Evolutionary conservation across 257 asterid genomes (phyloP).

Genomic region (Lycium barbarum): DNA sequence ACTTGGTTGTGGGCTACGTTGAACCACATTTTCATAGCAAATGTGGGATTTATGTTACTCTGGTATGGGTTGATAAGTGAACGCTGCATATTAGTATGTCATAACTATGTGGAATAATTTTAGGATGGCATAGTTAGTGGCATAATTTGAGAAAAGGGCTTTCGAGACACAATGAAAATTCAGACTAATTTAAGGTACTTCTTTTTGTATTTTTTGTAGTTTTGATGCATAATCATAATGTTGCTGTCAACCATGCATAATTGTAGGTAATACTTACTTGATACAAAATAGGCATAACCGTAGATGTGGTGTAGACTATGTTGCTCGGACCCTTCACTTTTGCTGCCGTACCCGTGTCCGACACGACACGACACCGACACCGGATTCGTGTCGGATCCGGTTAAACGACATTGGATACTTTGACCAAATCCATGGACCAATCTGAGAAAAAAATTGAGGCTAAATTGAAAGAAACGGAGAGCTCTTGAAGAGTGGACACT

Average conservation of each 20-base stretch:
- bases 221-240: conserved; percentile 16
- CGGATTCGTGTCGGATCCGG: too few species aligned
- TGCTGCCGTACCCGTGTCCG: too few species aligned
- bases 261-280: not conserved
- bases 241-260: conserved; percentile 19
- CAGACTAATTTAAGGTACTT: not conserved
- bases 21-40: not conserved
- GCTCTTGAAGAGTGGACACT: too few species aligned
- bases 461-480: too few species aligned
- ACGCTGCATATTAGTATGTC: not conserved
- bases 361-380: too few species aligned
- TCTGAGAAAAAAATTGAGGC: too few species aligned
- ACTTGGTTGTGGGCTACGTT: not conserved
- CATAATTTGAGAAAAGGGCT: not conserved
- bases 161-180: not conserved
- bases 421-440: too few species aligned
- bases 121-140: not conserved
- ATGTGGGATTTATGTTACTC: not conserved
- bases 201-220: not conserved
- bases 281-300: not conserved
- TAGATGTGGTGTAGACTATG: not conserved
- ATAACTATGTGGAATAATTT: not conserved
- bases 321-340: too few species aligned
- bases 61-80: not conserved
- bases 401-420: too few species aligned